phyloP scores from a whole-genome alignment of 352 stramenopile genomes.

The Phytopythium helicoides region DNA sequence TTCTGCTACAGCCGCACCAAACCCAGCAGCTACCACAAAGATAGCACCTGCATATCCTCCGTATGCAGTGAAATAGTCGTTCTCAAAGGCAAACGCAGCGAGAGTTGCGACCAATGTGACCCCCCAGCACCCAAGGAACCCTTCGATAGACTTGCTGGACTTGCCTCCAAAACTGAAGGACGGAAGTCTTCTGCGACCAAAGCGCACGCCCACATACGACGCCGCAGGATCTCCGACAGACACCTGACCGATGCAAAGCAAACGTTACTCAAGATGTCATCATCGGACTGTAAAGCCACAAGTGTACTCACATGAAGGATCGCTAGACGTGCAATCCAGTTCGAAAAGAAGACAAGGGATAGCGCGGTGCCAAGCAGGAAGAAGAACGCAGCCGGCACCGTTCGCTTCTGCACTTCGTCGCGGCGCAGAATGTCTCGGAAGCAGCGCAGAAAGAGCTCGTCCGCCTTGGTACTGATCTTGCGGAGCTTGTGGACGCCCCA shows the following conservation, averaged over 20 bases:
- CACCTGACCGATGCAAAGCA: background rate
- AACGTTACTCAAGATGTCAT: background rate
- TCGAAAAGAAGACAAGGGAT: conserved; percentile 34
- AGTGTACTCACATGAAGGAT: conserved; percentile 46
- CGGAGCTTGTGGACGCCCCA: conserved; percentile 33
- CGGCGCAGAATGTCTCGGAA: conserved; percentile 45
- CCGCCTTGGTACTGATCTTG: conserved; percentile 18
- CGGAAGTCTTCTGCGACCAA: background rate
- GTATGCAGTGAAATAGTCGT: conserved; percentile 1
- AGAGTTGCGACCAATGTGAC: background rate
- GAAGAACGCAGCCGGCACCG: conserved; percentile 55
- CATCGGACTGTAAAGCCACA: background rate
- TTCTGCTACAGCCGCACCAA: conserved; percentile 37
- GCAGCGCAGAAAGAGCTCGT: conserved; percentile 35
- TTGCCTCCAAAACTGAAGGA: too few relatives aligned
- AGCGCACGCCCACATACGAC: conserved; percentile 3
- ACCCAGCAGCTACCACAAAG: conserved; percentile 25
- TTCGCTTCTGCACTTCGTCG: conserved; percentile 32
- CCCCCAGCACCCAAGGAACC: conserved; percentile 3
- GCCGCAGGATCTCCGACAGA: conserved; percentile 6
- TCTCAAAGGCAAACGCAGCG: background rate
- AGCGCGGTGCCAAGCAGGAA: conserved; percentile 50
- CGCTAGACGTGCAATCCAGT: conserved; percentile 38
- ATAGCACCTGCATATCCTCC: background rate
- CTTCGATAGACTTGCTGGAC: conserved; percentile 5